phyloP scores from a whole-genome alignment of 495 filamentous ascomycete genomes.

The Xylaria cubensis region DNA sequence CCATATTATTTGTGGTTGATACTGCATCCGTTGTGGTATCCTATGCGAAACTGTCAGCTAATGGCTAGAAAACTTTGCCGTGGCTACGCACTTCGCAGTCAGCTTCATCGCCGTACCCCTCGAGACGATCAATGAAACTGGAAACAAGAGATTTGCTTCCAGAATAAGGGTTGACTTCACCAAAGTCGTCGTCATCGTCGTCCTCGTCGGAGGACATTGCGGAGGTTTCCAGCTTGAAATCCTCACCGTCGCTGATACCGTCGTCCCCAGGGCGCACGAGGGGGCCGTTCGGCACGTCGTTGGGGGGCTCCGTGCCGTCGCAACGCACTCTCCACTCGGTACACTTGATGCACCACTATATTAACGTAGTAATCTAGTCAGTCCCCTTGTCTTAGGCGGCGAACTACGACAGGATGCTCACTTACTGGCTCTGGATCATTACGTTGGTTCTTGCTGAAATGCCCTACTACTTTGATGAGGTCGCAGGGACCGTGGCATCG shows the following conservation, averaged over 20 bases:
- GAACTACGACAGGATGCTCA: slow-evolving; percentile 16
- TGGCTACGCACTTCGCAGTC: neutral
- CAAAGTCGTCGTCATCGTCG: neutral
- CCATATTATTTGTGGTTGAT: neutral
- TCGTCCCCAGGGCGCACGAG: neutral
- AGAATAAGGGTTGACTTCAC: neutral
- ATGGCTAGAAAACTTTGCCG: neutral
- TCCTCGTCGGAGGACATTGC: neutral
- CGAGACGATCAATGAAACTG: neutral
- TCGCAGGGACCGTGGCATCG: slow-evolving; percentile 57
- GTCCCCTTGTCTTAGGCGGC: slow-evolving; percentile 18
- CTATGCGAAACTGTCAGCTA: slow-evolving; percentile 18
- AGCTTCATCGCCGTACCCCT: slow-evolving; percentile 12
- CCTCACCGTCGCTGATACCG: neutral
- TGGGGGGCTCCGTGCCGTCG: slow-evolving; percentile 30
- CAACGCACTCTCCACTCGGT: slow-evolving; percentile 47
- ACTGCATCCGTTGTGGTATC: neutral
- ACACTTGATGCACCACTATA: slow-evolving; percentile 63
- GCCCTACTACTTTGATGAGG: slow-evolving; percentile 50
- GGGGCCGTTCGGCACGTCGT: slow-evolving; percentile 21
- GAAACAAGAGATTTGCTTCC: neutral
- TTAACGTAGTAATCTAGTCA: slow-evolving; percentile 14
- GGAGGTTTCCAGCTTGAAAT: neutral
- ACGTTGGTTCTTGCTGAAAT: slow-evolving; percentile 66
- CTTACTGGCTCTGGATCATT: slow-evolving; percentile 57